Evolutionary conservation across 495 filamentous ascomycete genomes (phyloP).

Genomic region (Hypoxylon trugodes): DNA sequence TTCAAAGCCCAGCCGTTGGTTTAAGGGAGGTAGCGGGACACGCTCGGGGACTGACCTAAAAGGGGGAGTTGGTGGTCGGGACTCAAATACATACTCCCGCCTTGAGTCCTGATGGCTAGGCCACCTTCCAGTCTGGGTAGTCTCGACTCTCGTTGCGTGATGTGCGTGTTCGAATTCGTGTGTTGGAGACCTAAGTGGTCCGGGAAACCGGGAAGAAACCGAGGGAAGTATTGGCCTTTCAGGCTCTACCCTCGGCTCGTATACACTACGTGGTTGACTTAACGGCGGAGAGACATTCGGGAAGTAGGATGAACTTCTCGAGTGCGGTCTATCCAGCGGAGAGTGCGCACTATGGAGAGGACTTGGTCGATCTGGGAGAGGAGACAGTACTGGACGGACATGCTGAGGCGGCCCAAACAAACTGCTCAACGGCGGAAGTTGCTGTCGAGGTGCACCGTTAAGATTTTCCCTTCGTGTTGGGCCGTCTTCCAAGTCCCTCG

Average conservation of each 20-base stretch:
- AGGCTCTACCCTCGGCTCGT: constrained; percentile 47
- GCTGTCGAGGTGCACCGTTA: constrained; percentile 49
- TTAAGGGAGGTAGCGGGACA: constrained; percentile 40
- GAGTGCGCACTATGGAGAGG: constrained; percentile 49
- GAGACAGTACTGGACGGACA: constrained; percentile 52
- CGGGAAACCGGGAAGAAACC: constrained; percentile 52
- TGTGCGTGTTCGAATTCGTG: constrained; percentile 46
- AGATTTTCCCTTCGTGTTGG: constrained; percentile 44
- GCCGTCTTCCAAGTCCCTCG: constrained; percentile 47
- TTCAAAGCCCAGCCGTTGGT: constrained; percentile 35
- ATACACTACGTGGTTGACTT: constrained; percentile 52
- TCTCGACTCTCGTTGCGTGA: constrained; percentile 30
- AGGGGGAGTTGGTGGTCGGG: constrained; percentile 36
- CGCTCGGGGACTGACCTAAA: constrained; percentile 37
- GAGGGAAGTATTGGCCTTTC: constrained; percentile 52
- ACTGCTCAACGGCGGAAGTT: constrained; percentile 63
- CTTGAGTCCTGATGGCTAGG: constrained; percentile 42
- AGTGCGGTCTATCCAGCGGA: constrained; percentile 54
- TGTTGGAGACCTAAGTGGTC: constrained; percentile 50
- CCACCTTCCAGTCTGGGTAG: constrained; percentile 34
- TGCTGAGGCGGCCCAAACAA: constrained; percentile 58
- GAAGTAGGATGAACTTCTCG: constrained; percentile 58
- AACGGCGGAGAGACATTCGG: constrained; percentile 45
- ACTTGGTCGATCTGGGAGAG: constrained; percentile 54
- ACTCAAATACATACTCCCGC: constrained; percentile 45